A percentile compares a stretch with the other conserved stretches of the same genome.
Evolutionary conservation across 805 yeast genomes (phyloP).

Genomic region (Phaffomyces thermotolerans): DNA sequence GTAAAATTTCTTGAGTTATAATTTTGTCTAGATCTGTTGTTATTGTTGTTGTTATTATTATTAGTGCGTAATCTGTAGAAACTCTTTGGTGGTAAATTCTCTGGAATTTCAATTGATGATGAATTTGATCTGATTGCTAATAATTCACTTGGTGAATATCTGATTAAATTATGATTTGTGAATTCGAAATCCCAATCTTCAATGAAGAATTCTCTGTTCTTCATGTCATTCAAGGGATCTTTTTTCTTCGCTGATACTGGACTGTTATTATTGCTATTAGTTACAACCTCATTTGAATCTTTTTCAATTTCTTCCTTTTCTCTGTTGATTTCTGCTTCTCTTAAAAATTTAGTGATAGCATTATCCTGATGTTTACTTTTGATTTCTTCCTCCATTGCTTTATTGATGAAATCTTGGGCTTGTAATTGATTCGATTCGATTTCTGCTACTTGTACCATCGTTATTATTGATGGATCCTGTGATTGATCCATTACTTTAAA

Average conservation of each 20-base stretch:
- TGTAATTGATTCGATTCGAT: conserved; percentile 1
- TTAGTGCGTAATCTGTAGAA: conserved; percentile 16
- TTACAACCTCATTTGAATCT: neutral
- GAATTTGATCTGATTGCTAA: conserved; percentile 12
- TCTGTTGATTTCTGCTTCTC: conserved; percentile 20
- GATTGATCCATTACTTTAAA: conserved; percentile 5
- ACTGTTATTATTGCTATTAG: neutral
- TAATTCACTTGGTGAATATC: conserved; percentile 20
- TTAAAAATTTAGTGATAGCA: conserved; percentile 20
- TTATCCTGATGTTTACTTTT: conserved; percentile 11
- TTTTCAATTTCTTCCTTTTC: conserved; percentile 17
- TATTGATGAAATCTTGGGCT: conserved; percentile 7
- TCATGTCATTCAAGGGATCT: conserved; percentile 8
- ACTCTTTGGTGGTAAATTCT: conserved; percentile 17
- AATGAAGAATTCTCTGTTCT: conserved; percentile 10
- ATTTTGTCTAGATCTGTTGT: conserved; percentile 6
- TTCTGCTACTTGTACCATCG: conserved; percentile 4
- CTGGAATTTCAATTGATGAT: conserved; percentile 10
- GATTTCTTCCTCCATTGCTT: conserved; percentile 8
- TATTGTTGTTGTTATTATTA: conserved; percentile 3
- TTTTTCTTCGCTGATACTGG: conserved; percentile 4
- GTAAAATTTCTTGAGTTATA: conserved; percentile 8
- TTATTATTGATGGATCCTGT: conserved; percentile 18
- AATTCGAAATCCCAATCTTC: conserved; percentile 18
- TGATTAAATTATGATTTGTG: conserved; percentile 6